phyloP scores from a whole-genome alignment of 768 basidiomycete species.

The Leccinum olivaceopallidum region DNA sequence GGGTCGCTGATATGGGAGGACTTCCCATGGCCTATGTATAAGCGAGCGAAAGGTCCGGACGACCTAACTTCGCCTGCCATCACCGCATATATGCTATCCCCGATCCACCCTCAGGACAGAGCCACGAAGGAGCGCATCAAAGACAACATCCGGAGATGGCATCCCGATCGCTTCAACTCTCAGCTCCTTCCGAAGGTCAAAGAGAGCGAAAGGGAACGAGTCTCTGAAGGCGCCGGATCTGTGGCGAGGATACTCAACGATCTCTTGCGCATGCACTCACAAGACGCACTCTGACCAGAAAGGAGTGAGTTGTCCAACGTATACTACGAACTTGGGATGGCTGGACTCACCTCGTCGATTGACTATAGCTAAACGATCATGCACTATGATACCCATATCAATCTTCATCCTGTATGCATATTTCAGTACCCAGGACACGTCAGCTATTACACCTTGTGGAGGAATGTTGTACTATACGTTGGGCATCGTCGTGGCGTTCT shows the following conservation, averaged over 20 bases:
- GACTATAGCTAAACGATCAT: conserved; percentile 20
- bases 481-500: neutral
- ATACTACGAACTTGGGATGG: neutral
- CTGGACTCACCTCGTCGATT: conserved; percentile 13
- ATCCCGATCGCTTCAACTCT: conserved; percentile 81
- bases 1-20: conserved; percentile 58
- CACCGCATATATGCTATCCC: conserved; percentile 60
- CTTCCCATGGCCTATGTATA: conserved; percentile 77
- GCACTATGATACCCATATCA: conserved; percentile 34
- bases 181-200: conserved; percentile 63
- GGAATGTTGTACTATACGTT: conserved; percentile 21
- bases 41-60: conserved; percentile 54
- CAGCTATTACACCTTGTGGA: conserved; percentile 10
- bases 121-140: conserved; percentile 69
- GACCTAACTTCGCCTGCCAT: conserved; percentile 60
- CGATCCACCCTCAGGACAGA: conserved; percentile 53
- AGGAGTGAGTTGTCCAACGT: conserved; percentile 27
- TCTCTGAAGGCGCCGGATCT: conserved; percentile 69
- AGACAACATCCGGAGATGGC: conserved; percentile 76
- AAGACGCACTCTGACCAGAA: conserved; percentile 36
- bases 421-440: conserved; percentile 20
- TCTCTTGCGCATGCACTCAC: conserved; percentile 54
- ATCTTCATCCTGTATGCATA: conserved; percentile 33
- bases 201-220: conserved; percentile 62
- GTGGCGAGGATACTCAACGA: conserved; percentile 75